These are phyloP conservation scores for Dendrobium huoshanense DNA, from an alignment of 106 monocot species.

Conservation along the genomic window DNA sequence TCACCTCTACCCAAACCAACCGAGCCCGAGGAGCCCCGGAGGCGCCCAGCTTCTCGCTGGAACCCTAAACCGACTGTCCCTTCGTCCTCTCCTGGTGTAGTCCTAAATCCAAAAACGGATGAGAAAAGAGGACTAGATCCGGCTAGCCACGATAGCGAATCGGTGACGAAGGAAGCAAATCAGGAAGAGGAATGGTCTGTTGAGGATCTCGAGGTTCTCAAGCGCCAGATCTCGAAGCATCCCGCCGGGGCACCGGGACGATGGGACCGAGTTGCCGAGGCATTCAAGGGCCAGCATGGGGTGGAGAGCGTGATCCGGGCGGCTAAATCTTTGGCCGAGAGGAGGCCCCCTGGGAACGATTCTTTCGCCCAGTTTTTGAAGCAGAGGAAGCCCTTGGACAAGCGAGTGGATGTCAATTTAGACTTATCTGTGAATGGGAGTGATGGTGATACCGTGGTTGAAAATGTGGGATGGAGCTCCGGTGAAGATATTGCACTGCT, in stretches of 20 bases:
- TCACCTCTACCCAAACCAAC: constrained; percentile 1
- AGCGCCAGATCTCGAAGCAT: constrained; percentile 73
- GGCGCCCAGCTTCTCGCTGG: constrained; percentile 17
- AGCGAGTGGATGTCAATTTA: constrained; percentile 25
- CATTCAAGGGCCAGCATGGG: constrained; percentile 51
- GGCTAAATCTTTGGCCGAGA: constrained; percentile 58
- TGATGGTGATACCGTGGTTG: constrained; percentile 1
- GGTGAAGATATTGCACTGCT: constrained; percentile 78
- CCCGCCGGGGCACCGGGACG: constrained; percentile 67
- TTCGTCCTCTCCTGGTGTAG: not conserved
- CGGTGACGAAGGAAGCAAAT: not conserved
- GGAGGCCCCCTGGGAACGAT: constrained; percentile 25
- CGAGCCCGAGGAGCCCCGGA: constrained; percentile 19
- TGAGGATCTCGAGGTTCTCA: constrained; percentile 60
- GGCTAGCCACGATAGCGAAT: not conserved
- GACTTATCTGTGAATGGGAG: not conserved
- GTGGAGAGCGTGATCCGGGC: constrained; percentile 63
- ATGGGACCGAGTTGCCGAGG: constrained; percentile 81
- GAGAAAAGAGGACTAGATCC: constrained; percentile 7
- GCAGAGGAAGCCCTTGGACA: constrained; percentile 73
- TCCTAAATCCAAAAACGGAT: not conserved
- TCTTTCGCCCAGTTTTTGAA: constrained; percentile 68
- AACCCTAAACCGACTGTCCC: constrained; percentile 7
- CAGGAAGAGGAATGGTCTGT: constrained; percentile 58
- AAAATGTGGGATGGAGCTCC: constrained; percentile 48